phyloP scores from a whole-genome alignment of 208 protist species.

The Strigomonas culicis region DNA sequence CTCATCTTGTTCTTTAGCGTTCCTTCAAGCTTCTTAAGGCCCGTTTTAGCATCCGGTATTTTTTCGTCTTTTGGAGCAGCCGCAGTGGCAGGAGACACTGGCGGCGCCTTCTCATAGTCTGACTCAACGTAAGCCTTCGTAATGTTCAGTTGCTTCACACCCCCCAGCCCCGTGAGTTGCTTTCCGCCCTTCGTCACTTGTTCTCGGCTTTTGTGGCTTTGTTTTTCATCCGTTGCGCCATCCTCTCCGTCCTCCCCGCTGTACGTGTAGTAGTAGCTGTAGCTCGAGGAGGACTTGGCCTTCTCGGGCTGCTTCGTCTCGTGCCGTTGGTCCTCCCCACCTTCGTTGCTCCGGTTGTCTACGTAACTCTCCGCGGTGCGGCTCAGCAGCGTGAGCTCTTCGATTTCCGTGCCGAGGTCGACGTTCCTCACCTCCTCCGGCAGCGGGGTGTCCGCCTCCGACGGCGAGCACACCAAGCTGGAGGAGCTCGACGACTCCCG shows the following conservation, averaged over 20 bases:
- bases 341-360: no score
- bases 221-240: not conserved
- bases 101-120: not conserved
- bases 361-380: no score
- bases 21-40: not conserved
- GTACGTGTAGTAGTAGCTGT: slow-evolving; percentile 22
- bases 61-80: not conserved
- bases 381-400: no score
- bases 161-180: not conserved
- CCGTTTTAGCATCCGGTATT: not conserved
- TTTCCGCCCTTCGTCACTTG: not conserved
- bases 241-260: slow-evolving; percentile 10
- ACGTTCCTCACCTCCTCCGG: no score
- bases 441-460: no score
- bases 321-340: not conserved
- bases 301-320: not conserved
- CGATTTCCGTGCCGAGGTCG: no score
- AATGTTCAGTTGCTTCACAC: no score
- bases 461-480: no score
- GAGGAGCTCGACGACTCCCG: no score
- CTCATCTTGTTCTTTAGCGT: slow-evolving; percentile 1
- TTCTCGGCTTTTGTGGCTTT: no score
- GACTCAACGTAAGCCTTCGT: no score
- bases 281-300: slow-evolving; percentile 8
- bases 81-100: no score